phyloP scores from a whole-genome alignment of 202 grass and related monocot genomes.

The Alloteropsis angusta region DNA sequence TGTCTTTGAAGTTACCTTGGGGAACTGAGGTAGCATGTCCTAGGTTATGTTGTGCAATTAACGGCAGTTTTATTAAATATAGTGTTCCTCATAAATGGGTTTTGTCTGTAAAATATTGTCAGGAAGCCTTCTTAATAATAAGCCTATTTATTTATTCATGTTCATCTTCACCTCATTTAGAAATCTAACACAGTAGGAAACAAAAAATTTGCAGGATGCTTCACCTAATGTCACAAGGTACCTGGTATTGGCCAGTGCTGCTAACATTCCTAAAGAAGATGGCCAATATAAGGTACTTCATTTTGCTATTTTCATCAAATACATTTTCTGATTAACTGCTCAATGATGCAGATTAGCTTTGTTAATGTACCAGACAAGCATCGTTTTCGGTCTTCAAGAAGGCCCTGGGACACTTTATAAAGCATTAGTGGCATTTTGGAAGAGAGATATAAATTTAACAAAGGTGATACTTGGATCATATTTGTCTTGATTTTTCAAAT shows the following conservation, averaged over 20 bases:
- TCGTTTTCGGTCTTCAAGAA: slow-evolving; percentile 37
- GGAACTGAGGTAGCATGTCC: not conserved
- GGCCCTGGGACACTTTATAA: slow-evolving; percentile 26
- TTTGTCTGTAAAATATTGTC: not conserved
- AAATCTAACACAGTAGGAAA: not conserved
- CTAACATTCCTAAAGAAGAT: slow-evolving; percentile 33
- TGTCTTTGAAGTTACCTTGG: not conserved
- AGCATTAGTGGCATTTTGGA: slow-evolving; percentile 30
- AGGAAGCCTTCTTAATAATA: not conserved
- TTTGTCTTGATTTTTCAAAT: not conserved
- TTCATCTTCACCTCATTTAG: not conserved
- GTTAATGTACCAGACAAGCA: slow-evolving; percentile 25
- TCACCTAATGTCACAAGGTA: slow-evolving; percentile 41
- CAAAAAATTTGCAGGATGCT: slow-evolving; percentile 33
- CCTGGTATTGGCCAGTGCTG: slow-evolving; percentile 40
- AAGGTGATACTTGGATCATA: slow-evolving; percentile 27
- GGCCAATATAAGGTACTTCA: slow-evolving; percentile 43
- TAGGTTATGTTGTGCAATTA: not conserved
- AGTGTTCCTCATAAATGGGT: not conserved
- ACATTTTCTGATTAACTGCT: not conserved
- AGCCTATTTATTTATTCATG: not conserved
- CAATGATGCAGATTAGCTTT: not conserved
- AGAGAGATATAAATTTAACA: slow-evolving; percentile 29
- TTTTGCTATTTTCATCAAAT: not conserved
- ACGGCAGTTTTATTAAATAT: not conserved